Evolutionary conservation across 1,139 yeast genomes (phyloP).

Genomic region (Protomyces gravidus): DNA sequence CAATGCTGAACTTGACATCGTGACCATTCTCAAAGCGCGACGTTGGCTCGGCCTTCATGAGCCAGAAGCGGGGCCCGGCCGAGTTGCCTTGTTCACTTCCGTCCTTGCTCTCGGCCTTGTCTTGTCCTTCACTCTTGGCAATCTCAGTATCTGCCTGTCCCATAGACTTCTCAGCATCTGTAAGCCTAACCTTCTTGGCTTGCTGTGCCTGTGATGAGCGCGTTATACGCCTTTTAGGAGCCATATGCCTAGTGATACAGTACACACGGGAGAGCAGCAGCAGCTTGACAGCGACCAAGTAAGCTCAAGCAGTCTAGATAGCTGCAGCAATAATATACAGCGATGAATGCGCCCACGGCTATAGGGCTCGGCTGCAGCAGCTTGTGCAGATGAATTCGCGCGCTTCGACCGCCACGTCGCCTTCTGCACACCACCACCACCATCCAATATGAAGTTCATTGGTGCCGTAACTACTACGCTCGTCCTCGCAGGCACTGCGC

Average conservation of each 20-base stretch:
- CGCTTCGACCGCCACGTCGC: neutral
- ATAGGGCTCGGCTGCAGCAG: too few relatives aligned
- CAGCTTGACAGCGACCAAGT: too few relatives aligned
- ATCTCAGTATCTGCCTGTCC: neutral
- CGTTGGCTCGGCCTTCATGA: slow-evolving; percentile 53
- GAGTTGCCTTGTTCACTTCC: neutral
- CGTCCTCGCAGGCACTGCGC: slow-evolving; percentile 1
- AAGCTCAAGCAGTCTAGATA: too few relatives aligned
- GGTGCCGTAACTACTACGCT: slow-evolving; percentile 1
- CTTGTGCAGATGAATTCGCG: too few relatives aligned
- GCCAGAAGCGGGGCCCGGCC: slow-evolving; percentile 43
- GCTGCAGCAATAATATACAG: too few relatives aligned
- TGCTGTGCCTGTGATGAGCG: neutral
- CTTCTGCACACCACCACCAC: neutral
- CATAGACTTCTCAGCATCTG: neutral
- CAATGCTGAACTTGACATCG: slow-evolving; percentile 50
- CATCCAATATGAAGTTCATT: slow-evolving; percentile 1
- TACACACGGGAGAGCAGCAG: too few relatives aligned
- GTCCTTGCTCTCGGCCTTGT: neutral
- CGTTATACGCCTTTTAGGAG: neutral
- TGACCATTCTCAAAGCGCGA: slow-evolving; percentile 49
- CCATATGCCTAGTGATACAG: too few relatives aligned
- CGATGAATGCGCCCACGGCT: too few relatives aligned
- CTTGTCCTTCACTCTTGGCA: neutral
- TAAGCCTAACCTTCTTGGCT: neutral